Evolutionary conservation across 345 rosid species (phyloP).

Genomic region (Microcos paniculata): DNA sequence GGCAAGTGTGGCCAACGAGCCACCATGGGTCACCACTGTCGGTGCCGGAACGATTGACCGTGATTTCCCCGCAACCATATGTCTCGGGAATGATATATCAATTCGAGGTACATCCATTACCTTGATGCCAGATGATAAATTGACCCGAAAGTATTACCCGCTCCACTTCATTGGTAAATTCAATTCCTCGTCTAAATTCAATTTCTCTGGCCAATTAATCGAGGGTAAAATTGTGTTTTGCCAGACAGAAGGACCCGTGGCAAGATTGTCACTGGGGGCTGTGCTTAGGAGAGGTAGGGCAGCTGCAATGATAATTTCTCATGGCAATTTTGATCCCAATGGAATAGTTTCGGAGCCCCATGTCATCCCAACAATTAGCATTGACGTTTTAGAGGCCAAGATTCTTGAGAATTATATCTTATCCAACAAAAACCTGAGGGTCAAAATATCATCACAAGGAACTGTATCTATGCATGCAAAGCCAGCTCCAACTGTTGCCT

Average conservation of each 20-base stretch:
- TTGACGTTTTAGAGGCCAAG: not conserved
- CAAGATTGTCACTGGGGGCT: slow-evolving; percentile 4
- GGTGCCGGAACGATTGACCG: slow-evolving; percentile 25
- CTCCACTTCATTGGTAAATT: not conserved
- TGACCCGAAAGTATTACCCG: not conserved
- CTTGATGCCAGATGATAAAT: not conserved
- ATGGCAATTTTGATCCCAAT: not conserved
- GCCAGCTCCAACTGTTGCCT: slow-evolving; percentile 49
- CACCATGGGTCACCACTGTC: slow-evolving; percentile 29
- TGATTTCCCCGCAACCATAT: slow-evolving; percentile 16
- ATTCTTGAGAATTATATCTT: not conserved
- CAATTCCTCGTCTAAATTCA: not conserved
- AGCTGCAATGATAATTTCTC: slow-evolving; percentile 11
- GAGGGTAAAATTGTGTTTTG: slow-evolving; percentile 9
- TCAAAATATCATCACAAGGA: slow-evolving; percentile 9
- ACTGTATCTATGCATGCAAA: slow-evolving; percentile 19
- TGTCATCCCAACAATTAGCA: slow-evolving; percentile 4
- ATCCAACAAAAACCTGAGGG: not conserved
- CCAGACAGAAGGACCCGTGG: not conserved
- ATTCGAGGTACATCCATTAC: slow-evolving; percentile 1
- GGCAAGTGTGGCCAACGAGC: slow-evolving; percentile 5
- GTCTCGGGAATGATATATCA: not conserved
- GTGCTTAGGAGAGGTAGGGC: not conserved
- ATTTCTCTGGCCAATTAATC: not conserved
- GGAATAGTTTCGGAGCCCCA: slow-evolving; percentile 17